Evolutionary conservation across 257 asterid species (phyloP).

Genomic region (Fraxinus pennsylvanica): DNA sequence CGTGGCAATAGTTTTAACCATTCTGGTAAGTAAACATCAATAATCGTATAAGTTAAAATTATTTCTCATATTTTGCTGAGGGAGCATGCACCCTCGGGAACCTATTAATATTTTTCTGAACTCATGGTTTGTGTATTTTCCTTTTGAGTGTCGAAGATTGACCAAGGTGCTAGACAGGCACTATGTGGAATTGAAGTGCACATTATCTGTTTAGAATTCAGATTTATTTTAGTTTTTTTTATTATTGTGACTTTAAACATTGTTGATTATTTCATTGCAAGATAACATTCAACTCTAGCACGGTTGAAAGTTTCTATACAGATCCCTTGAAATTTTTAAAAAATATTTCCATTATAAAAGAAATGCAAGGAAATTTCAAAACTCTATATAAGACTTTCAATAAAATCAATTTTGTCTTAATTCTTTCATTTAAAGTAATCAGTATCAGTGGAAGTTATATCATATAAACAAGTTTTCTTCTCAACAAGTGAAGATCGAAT

Average conservation of each 20-base stretch:
- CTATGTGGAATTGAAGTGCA: not conserved
- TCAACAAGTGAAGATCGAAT: not conserved
- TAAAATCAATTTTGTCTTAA: not conserved
- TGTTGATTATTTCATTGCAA: not conserved
- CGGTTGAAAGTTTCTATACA: not conserved
- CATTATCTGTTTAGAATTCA: not conserved
- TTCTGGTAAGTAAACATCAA: conserved; percentile 55
- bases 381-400: not conserved
- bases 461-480: not conserved
- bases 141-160: not conserved
- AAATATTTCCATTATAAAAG: too few relatives aligned
- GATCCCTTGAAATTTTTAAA: not conserved
- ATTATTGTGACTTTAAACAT: not conserved
- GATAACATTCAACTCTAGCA: not conserved
- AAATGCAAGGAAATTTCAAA: not conserved
- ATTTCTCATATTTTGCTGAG: not conserved
- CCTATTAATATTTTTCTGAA: not conserved
- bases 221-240: not conserved
- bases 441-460: not conserved
- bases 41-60: not conserved
- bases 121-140: not conserved
- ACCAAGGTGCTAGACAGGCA: not conserved
- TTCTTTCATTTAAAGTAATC: not conserved
- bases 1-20: conserved; percentile 57
- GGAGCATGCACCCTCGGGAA: not conserved